Evolutionary conservation across 805 yeast species (phyloP).

Genomic region (Ogataea philodendri): DNA sequence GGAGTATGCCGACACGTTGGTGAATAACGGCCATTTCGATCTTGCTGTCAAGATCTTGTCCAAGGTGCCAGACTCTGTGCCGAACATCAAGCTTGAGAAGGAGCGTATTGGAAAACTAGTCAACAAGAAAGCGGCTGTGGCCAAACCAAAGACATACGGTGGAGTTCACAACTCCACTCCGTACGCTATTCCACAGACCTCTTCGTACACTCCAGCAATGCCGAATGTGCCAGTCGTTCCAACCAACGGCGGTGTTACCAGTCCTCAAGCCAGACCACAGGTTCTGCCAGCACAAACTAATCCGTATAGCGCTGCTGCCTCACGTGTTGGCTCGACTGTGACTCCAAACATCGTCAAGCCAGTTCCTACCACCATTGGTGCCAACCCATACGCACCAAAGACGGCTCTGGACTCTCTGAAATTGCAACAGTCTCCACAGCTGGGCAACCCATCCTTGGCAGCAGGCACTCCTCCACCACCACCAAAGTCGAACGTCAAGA

Average conservation of each 20-base stretch:
- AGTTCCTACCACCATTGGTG: constrained; percentile 5
- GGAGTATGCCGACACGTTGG: constrained; percentile 78
- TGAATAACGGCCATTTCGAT: constrained; percentile 80
- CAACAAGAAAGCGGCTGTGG: constrained; percentile 8
- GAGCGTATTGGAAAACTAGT: constrained; percentile 76
- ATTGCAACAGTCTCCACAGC: constrained; percentile 22
- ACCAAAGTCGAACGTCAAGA: constrained; percentile 33
- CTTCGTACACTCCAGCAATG: background rate
- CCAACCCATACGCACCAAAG: constrained; percentile 37
- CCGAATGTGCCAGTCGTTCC: constrained; percentile 14
- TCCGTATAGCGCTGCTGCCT: constrained; percentile 15
- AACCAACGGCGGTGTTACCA: constrained; percentile 8
- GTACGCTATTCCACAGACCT: constrained; percentile 2
- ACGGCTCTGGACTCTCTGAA: constrained; percentile 36
- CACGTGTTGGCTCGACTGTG: constrained; percentile 18
- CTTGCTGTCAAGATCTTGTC: constrained; percentile 70
- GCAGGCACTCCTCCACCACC: constrained; percentile 25
- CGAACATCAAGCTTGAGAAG: constrained; percentile 68
- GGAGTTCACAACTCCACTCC: constrained; percentile 3
- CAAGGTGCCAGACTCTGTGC: constrained; percentile 70
- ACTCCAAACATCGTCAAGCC: constrained; percentile 9
- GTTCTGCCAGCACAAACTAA: constrained; percentile 18
- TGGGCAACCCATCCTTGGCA: constrained; percentile 13
- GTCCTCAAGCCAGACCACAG: constrained; percentile 1
- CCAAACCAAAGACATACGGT: constrained; percentile 10